Base-by-base conservation (phyloP, 805 yeast genomes). In the Kluyveromyces starmeri region DNA sequence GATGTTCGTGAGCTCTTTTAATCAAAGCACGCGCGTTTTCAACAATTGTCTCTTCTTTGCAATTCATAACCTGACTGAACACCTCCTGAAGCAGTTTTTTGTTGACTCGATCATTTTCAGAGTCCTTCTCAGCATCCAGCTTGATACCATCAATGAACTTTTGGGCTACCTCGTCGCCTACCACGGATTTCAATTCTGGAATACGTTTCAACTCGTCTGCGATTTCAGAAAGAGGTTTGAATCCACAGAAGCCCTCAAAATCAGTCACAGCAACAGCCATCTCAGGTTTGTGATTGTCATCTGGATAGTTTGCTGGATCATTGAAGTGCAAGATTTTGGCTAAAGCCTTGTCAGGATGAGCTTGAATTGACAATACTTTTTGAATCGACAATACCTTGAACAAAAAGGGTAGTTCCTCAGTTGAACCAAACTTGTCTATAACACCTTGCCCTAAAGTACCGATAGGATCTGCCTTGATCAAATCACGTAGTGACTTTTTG, bases 201-300 rank as follows among this genome's bases (percentile, higher is more conserved):
- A 92, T 73, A 10, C 72, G 71, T 39, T 68, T 53, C 50, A 92
- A 69, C 42, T 83, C 76, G 28, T 65, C 65, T 31, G 78, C 78
- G 46, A 92, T 71, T 61, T 86, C 81, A 22, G 67, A 70, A 51
- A 88, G 71, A 14, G 98, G 98, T 56, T 92, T 80, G 68, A 92
- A 92, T 0, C 98, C 98, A 62, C 98, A 92, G 64, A 92, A 89
- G 0, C 96, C 97, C 66, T 92, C 97, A 51, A 92, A 92, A 41
- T 75, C 83, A 15, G 97, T 88, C 35, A 92, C 78, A 7, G 98
- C 98, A 53, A 92, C 75, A 33, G 98, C 97, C 98, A 92, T 92
- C 62, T 92, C 98, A n/a, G 98, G 98, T 67, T 92, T 92, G 64
- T 92, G 98, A 67, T 92, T 92, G 58, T 80, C 94, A 64, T 92